Evolutionary conservation across 176 grass and related monocot genomes (phyloP), one percentile per base, ranked within the genome.

Genomic region (Musa beccarii): DNA sequence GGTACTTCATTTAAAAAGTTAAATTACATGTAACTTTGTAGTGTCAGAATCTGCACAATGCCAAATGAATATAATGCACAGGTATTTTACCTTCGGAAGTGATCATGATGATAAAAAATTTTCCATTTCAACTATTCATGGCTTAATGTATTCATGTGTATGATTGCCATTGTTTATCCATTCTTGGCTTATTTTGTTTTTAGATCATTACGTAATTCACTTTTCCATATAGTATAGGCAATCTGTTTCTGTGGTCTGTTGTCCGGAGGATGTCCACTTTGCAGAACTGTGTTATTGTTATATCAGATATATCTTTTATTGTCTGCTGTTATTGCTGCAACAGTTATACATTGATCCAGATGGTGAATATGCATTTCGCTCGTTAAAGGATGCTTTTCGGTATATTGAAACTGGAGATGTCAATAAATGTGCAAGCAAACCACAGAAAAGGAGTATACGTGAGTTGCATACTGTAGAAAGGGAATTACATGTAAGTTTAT

Each of bases 311-410:
- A 63, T 66, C 17, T 29, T 57, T 63, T 72, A 53, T 50, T 61
- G 51, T 53, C 54, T 63, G 11, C 25, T 75, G 17, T 82, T 24
- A 9, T 63, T 63, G 29, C 75, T 21, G 17, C 15, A 25, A 52
- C 79, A 87, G 80, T 12, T 75, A 70, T 83, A 87, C 77, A 71
- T 83, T 75, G 85, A 87, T 71, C 80, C 80, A 19, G 73, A 26
- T 20, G 83, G 76, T 64, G 71, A 76, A 75, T 83, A 83, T 83
- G 69, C 50, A 78, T 87, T 83, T 74, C 69, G 22, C 26, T 82
- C 85, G 28, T 72, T 68, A 74, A 87, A 87, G 63, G 85, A 87
- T 87, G 85, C 75, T 66, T 68, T 53, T 28, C 76, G 80, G n/a
- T 87, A 79, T 75, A 63, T 87, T 64, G 59, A 69, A 69, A 79